Base-by-base conservation (phyloP, 2,329 filamentous ascomycete genomes). In the Didymella exigua region DNA sequence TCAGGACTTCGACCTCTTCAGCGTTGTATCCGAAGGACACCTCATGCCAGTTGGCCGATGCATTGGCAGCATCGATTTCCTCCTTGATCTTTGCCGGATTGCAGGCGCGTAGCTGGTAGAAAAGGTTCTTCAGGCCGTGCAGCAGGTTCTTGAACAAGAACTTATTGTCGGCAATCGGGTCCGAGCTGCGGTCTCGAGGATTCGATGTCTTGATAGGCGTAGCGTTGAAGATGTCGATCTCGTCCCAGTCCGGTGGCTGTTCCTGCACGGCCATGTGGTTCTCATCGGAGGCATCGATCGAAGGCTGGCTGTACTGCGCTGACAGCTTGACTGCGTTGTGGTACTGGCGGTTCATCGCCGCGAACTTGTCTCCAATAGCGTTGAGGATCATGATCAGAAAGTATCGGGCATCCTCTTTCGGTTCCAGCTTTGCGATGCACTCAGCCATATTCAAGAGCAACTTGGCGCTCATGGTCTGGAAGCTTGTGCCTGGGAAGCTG, bases 391-490 rank as follows among this genome's bases (percentile, higher is more conserved):
- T 95, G 70, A 99, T 91, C 58, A 99, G 79, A 73, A 96, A 96
- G 73, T 98, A 93, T 5, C 96, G 88, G 21, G 95, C 95, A 73
- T 99, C 93, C 37, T 89, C 86, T 78, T 98, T 99, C 72, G 96
- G 91, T 18, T 89, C 89, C 65, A 99, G 84, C 74, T 93, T 96
- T 1, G 93, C 91, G 69, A 99, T 99, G 73, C 91, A 96, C 69
- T 99, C 96, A 0, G 93, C 95, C 91, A 99, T 96, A 73, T 99
- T 99, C 11, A 99, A 81, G 0, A 99, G 81, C 2, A 99, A 81
- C 75, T 98, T 99, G 0, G 95, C 96, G 67, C 95, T 98, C 95
- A 99, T 99, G 0, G 95, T 99, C 75, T 99, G 96, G 71, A 99
- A 99, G 75, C 93, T 99, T 0, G 96, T 98, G 8, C 96, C 96